Base-by-base conservation (phyloP, 2,329 filamentous ascomycete genomes). In the Coniochaeta sp. region DNA sequence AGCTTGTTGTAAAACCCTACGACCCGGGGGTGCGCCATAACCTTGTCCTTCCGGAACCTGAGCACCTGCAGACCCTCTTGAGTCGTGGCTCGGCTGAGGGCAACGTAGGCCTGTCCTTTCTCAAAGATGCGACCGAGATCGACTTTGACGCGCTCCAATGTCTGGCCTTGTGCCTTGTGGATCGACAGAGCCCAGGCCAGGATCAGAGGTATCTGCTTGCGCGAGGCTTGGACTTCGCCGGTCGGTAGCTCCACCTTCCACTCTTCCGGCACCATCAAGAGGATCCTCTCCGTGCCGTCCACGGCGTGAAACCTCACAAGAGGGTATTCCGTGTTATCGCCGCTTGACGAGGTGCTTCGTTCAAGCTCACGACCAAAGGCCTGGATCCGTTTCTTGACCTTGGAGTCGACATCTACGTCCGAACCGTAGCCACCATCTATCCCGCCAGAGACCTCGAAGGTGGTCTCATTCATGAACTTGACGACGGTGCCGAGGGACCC, bases 241-340 rank as follows among this genome's bases (percentile, higher is more conserved):
- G 90, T 96, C 1, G 95, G 95, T n/a, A 96, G 81, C 71, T 99
- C 96, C 28, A 96, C 90, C 73, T 97, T 99, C 95, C 95, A 99
- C 38, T 89, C 85, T 71, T 98, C 95, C 12, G 88, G 89, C 63
- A 90, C 85, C 72, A 92, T 93, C 9, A 98, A 85, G 57, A 98
- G 81, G 61, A 87, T 84, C 60, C 91, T 82, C 50, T 84, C 82
- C 0, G 86, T 88, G 36, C 93, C 93, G 68, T 96, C 91, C 2
- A 88, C 83, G 30, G 91, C 82, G 40, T 86, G 81, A 71, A 99
- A 99, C 60, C 89, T 86, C 4, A 99, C 93, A 9, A 97, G 78
- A 0, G 95, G 95, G 74, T 86, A 98, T 66, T 88, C 81, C 58
- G 80, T 80, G 68, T 82, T 83, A 63, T 78, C 80, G 3, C 76